Conservation (phyloP, 2,329 filamentous ascomycete species). For the Penicillium sp. region DNA sequence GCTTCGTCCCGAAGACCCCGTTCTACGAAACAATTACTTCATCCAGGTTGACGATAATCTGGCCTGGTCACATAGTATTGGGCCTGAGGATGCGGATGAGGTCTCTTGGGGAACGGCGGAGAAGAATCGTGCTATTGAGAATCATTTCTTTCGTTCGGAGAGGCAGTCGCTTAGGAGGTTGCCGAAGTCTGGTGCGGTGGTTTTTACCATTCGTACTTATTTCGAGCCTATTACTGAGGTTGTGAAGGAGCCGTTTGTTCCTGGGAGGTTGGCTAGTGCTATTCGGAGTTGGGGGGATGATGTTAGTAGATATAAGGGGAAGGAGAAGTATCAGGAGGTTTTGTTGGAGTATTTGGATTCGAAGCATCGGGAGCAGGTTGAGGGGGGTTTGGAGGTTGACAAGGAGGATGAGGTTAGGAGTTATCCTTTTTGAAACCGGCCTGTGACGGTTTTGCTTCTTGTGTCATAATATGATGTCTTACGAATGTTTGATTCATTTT, state of each 20-base stretch:
- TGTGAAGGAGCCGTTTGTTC: slow-evolving; percentile 71
- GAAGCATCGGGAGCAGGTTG: slow-evolving; percentile 73
- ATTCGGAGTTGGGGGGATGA: slow-evolving; percentile 79
- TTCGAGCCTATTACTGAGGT: slow-evolving; percentile 72
- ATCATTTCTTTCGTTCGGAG: slow-evolving; percentile 78
- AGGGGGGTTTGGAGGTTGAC: slow-evolving; percentile 62
- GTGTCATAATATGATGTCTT: background rate
- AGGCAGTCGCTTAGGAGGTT: slow-evolving; percentile 68
- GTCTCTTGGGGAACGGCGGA: slow-evolving; percentile 75
- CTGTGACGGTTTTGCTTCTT: background rate
- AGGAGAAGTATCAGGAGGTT: slow-evolving; percentile 70
- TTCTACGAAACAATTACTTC: slow-evolving; percentile 80
- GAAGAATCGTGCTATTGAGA: slow-evolving; percentile 69
- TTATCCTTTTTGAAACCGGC: slow-evolving; percentile 58
- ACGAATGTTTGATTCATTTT: too few species aligned
- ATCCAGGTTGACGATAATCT: slow-evolving; percentile 80
- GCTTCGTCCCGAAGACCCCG: slow-evolving; percentile 66
- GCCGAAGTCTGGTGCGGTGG: slow-evolving; percentile 58
- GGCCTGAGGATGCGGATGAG: slow-evolving; percentile 64
- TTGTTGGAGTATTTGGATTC: slow-evolving; percentile 74
- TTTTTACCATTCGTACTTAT: slow-evolving; percentile 80
- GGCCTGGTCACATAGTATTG: slow-evolving; percentile 76
- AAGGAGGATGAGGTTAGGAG: slow-evolving; percentile 60
- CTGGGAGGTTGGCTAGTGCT: slow-evolving; percentile 74
- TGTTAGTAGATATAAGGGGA: slow-evolving; percentile 76